Conservation (phyloP, 2,329 filamentous ascomycete species). For the Orbilia ellipsospora region DNA sequence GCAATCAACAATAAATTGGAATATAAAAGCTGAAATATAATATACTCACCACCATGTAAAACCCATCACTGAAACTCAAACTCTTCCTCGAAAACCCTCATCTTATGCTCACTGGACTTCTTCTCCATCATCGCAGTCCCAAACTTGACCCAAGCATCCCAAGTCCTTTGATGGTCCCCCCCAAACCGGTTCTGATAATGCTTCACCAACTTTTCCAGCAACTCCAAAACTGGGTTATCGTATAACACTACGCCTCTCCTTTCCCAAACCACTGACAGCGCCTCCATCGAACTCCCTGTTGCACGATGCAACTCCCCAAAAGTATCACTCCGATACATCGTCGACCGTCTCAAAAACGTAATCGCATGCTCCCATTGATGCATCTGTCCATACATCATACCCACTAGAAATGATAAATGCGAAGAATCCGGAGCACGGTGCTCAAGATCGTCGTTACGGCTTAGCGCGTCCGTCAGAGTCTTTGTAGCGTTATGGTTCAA, state of each 20-base stretch:
- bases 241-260: constrained; percentile 36
- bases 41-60: no score
- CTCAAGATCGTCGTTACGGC: constrained; percentile 45
- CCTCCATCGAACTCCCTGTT: constrained; percentile 50
- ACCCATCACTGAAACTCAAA: no score
- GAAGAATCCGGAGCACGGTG: constrained; percentile 45
- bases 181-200: constrained; percentile 51
- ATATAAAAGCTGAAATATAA: no score
- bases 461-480: constrained; percentile 32
- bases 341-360: constrained; percentile 39
- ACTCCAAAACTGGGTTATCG: constrained; percentile 40
- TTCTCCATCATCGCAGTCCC: constrained; percentile 40
- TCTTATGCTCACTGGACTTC: constrained; percentile 23
- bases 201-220: constrained; percentile 40
- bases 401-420: constrained; percentile 40
- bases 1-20: no score
- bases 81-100: constrained; percentile 25
- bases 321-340: constrained; percentile 40
- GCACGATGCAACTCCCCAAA: constrained; percentile 46
- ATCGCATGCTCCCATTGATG: constrained; percentile 49
- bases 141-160: constrained; percentile 51
- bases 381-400: constrained; percentile 42
- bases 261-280: constrained; percentile 37
- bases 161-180: constrained; percentile 43
- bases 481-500: constrained; percentile 18